These are phyloP conservation scores for Silene latifolia DNA, from an alignment of 148 eudicot species.

Conservation along the genomic window DNA sequence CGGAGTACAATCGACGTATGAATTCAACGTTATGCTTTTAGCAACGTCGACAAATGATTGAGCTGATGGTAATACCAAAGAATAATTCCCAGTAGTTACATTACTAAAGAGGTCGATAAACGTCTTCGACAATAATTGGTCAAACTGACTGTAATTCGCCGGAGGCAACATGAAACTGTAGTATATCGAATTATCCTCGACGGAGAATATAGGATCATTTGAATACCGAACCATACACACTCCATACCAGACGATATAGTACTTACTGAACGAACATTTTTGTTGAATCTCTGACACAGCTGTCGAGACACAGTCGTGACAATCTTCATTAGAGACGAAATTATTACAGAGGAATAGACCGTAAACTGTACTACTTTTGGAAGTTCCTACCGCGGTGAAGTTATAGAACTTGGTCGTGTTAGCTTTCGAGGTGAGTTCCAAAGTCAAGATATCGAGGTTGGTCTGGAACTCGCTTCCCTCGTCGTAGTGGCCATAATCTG, in stretches of 20 bases:
- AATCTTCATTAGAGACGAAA: neutral
- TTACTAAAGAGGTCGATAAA: constrained; percentile 7
- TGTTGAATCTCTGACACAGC: neutral
- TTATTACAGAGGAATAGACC: constrained; percentile 16
- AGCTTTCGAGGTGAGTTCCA: neutral
- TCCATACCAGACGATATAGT: constrained; percentile 16
- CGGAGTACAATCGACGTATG: constrained; percentile 12
- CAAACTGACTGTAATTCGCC: constrained; percentile 4
- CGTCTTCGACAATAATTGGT: constrained; percentile 10
- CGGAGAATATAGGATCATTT: constrained; percentile 10
- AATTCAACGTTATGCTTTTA: neutral
- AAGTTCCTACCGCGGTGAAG: neutral
- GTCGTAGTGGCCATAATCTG: constrained; percentile 4
- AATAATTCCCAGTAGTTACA: constrained; percentile 2
- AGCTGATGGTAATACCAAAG: neutral
- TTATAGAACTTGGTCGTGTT: constrained; percentile 14
- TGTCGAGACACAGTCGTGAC: constrained; percentile 2
- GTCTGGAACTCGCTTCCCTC: neutral
- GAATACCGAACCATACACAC: constrained; percentile 25
- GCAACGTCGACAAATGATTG: neutral
- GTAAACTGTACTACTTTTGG: neutral
- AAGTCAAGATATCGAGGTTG: neutral
- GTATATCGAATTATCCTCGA: constrained; percentile 12
- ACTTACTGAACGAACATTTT: constrained; percentile 8
- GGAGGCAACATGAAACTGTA: neutral